Conservation (phyloP, 169 alveolate species). For the Eimeria praecox region DNA sequence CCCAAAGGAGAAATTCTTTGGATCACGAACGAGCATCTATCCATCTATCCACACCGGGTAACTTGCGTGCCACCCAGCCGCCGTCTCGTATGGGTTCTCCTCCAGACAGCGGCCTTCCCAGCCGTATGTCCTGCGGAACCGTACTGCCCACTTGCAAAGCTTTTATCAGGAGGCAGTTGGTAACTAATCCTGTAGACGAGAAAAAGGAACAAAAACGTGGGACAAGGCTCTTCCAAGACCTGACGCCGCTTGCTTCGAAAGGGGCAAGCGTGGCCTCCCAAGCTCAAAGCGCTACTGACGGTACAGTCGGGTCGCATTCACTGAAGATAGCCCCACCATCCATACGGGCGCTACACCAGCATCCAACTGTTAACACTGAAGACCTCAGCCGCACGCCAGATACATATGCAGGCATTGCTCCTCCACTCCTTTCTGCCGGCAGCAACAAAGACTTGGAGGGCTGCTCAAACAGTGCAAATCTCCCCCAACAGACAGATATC, state of each 20-base stretch:
- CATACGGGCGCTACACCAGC: not conserved
- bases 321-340: not conserved
- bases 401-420: not conserved
- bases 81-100: not conserved
- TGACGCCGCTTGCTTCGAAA: slow-evolving; percentile 9
- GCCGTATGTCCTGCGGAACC: slow-evolving; percentile 61
- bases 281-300: not conserved
- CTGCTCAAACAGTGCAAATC: not conserved
- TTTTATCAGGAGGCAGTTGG: not conserved
- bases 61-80: slow-evolving; percentile 73
- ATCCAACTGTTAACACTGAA: not conserved
- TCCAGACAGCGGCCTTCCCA: slow-evolving; percentile 18
- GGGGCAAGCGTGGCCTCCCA: not conserved
- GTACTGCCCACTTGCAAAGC: slow-evolving; percentile 46
- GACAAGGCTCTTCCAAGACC: slow-evolving; percentile 23
- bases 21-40: not conserved
- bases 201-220: slow-evolving; percentile 11
- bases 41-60: not conserved
- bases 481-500: not conserved
- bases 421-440: not conserved
- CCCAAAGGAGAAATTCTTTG: not conserved
- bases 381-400: slow-evolving; percentile 7
- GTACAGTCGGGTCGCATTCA: not conserved
- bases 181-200: not conserved
- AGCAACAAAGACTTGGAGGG: not conserved